phyloP scores from a whole-genome alignment of 495 filamentous ascomycete genomes.

The Trichocladium antarcticum region DNA sequence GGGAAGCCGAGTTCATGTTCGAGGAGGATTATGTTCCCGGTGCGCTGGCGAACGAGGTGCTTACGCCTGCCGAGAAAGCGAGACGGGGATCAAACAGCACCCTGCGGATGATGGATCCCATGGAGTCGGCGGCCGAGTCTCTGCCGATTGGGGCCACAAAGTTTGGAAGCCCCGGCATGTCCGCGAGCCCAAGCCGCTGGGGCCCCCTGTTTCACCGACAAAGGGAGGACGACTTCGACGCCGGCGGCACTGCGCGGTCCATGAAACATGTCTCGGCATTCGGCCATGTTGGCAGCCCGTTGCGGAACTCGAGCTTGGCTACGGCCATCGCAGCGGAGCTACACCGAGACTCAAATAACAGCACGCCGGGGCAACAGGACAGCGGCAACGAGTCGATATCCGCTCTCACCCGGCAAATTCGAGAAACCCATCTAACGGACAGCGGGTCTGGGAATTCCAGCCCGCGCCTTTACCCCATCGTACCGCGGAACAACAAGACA shows the following conservation, averaged over 20 bases:
- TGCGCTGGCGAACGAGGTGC: slow-evolving; percentile 68
- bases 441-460: slow-evolving; percentile 29
- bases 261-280: slow-evolving; percentile 47
- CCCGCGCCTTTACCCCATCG: slow-evolving; percentile 32
- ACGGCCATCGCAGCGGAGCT: slow-evolving; percentile 58
- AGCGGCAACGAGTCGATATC: slow-evolving; percentile 46
- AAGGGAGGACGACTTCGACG: slow-evolving; percentile 54
- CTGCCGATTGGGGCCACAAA: slow-evolving; percentile 44
- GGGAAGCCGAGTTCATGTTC: slow-evolving; percentile 78
- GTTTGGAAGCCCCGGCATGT: slow-evolving; percentile 62
- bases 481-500: slow-evolving; percentile 20
- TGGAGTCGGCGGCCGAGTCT: slow-evolving; percentile 28
- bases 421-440: slow-evolving; percentile 41
- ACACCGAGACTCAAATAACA: slow-evolving; percentile 21
- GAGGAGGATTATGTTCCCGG: slow-evolving; percentile 89
- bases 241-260: slow-evolving; percentile 15
- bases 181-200: slow-evolving; percentile 78
- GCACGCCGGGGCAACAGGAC: slow-evolving; percentile 33
- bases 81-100: slow-evolving; percentile 56
- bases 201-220: slow-evolving; percentile 69
- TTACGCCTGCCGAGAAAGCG: slow-evolving; percentile 82
- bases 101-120: slow-evolving; percentile 43
- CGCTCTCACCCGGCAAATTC: slow-evolving; percentile 60
- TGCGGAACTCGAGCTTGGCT: slow-evolving; percentile 66
- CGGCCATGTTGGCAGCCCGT: slow-evolving; percentile 84